Base-by-base conservation (phyloP, 768 basidiomycete species). In the Suillus discolor region DNA sequence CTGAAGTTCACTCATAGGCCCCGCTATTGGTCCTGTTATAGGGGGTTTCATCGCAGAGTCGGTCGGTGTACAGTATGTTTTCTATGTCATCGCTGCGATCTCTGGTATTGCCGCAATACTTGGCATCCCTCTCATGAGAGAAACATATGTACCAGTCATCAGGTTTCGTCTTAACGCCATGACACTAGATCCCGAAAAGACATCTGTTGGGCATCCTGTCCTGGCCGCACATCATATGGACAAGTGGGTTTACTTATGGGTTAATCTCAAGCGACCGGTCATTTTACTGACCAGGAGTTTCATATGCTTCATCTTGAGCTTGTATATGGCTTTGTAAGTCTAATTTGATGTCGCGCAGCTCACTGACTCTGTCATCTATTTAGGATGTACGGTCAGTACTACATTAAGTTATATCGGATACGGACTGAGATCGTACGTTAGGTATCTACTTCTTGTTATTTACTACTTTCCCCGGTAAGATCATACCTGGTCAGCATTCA, bases 41-140 rank as follows among this genome's bases (percentile, higher is more conserved):
- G 51, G 51, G 8, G 51, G 51, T 51, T 51, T 51, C 51, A 51
- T 51, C 6, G 25, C 51, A 28, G 51, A 51, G 51, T 51, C 51
- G 18, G 15, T 28, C 0, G 51, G 51, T 16, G 51, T 25, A 16
- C 25, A 28, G 7, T 51, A 51, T 51, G 25, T 51, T 51, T 51
- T 51, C 51, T 51, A 51, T 51, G 51, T 51, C 25, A 51, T 28
- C 23, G 25, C 25, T 51, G 51, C 15, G 8, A 51, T 51, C 51
- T 51, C 51, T 28, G 51, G 51, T 51, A 8, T 16, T 51, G 51
- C 51, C 16, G 51, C 51, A 51, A 51, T 51, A 51, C 15, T 51
- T 28, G 51, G 51, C 51, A 28, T 51, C 25, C 25, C 51, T 51
- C 25, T 51, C 25, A 51, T 51, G 49, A 51, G 15, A 28, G 51